Evolutionary conservation across 2,329 filamentous ascomycete genomes (phyloP).

Genomic region (Aspergillus versicolor): DNA sequence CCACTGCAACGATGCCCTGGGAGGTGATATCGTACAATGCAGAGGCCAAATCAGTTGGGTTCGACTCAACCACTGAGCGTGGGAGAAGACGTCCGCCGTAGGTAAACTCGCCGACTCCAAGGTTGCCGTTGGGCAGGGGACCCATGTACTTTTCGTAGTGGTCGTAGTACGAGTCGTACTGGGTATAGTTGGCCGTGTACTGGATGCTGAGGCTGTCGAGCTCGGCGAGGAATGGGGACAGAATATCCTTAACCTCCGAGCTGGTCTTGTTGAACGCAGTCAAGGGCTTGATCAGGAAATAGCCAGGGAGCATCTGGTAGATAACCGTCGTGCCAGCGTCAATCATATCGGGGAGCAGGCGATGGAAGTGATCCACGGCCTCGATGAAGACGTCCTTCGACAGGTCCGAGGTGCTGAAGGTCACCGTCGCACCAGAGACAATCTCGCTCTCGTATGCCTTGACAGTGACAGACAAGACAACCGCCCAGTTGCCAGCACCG

Average conservation of each 20-base stretch:
- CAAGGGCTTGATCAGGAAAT: slow-evolving; percentile 48
- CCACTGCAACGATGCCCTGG: slow-evolving; percentile 36
- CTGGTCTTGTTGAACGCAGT: slow-evolving; percentile 51
- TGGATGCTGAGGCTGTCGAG: slow-evolving; percentile 40
- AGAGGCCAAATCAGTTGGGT: slow-evolving; percentile 27
- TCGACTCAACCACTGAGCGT: slow-evolving; percentile 30
- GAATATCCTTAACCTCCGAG: slow-evolving; percentile 44
- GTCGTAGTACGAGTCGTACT: slow-evolving; percentile 35
- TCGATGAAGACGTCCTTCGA: slow-evolving; percentile 52
- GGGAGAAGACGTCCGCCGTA: slow-evolving; percentile 39
- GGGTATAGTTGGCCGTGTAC: slow-evolving; percentile 29
- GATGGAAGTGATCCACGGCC: slow-evolving; percentile 51
- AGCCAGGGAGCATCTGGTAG: slow-evolving; percentile 53
- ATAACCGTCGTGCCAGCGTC: slow-evolving; percentile 52
- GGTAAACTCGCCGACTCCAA: slow-evolving; percentile 26
- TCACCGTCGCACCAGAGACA: slow-evolving; percentile 46
- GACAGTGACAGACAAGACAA: slow-evolving; percentile 57
- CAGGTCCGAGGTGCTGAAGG: slow-evolving; percentile 37
- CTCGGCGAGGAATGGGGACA: slow-evolving; percentile 45
- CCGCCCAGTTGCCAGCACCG: slow-evolving; percentile 59
- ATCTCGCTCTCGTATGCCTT: slow-evolving; percentile 49
- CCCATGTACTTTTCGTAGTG: slow-evolving; percentile 35
- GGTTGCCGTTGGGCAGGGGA: slow-evolving; percentile 28
- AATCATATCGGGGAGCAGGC: slow-evolving; percentile 50
- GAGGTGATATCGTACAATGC: slow-evolving; percentile 37